Evolutionary conservation across 2,329 filamentous ascomycete genomes (phyloP), one percentile per base, ranked within the genome.

Genomic region (Metarhizium anisopliae): DNA sequence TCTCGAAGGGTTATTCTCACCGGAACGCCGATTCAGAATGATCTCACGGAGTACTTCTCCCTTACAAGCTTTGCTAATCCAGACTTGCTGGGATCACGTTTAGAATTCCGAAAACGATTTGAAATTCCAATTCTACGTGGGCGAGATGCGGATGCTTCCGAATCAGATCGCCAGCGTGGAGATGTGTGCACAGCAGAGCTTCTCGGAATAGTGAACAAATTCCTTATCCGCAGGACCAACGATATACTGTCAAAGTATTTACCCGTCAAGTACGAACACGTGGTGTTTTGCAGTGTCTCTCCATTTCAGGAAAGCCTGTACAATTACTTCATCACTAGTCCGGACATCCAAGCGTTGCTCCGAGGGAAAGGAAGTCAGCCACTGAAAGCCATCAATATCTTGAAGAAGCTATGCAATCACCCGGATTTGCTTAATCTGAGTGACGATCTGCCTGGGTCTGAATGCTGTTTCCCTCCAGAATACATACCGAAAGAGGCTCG

Each of bases 351-450:
- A 68, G 91, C 89, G 54, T 77, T 99, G 49, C 81, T 99, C 40
- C 85, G 89, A 61, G 94, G 94, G 59, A 97, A 96, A 72, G 93
- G 92, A 30, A 96, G 91, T 57, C 93, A 97, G 65, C 94, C 94
- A 1, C 79, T 99, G 51, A 97, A 97, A 70, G 94, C 94, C 7
- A 99, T 99, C 70, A 91, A 90, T 50, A 85, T 99, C 62, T 80
- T 99, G 66, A 99, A 99, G 74, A 99, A 99, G 70, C 85, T 99
- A 14, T 99, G 95, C 77, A 99, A 99, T 64, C 94, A 99, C 65
- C 94, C 94, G 0, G 94, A 99, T 67, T 81, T 99, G 3, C 82
- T 99, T 38, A 89, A 92, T 59, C 78, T 97, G 2, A 77, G 86
- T 0, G 82, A 84, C 0, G 94, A 99, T 67, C 76, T 99, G 35